Conservation (phyloP, 2,329 filamentous ascomycete species). For the Sporothrix humicola region DNA sequence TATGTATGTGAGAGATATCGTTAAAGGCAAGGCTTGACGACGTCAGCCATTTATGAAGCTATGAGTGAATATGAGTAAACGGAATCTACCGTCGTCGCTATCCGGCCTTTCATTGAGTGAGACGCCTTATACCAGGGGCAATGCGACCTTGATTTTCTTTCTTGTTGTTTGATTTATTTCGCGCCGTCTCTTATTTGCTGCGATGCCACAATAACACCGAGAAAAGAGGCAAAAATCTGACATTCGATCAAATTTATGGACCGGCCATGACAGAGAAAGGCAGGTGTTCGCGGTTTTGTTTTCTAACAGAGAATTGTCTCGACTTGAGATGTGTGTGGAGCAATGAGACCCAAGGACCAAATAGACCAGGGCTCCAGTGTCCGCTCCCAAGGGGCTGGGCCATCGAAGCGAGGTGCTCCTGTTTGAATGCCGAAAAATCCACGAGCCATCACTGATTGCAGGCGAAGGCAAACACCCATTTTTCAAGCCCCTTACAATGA, state of each 20-base stretch:
- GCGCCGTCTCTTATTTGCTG: neutral
- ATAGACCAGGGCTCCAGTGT: neutral
- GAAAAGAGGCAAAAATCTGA: neutral
- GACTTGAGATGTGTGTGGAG: neutral
- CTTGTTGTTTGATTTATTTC: neutral
- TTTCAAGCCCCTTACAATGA: neutral
- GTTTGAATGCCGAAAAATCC: slow-evolving; percentile 1
- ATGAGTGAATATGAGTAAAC: neutral
- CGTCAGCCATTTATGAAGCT: neutral
- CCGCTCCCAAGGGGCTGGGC: slow-evolving; percentile 18
- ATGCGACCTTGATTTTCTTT: neutral
- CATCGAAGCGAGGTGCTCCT: neutral
- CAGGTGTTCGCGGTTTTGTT: neutral
- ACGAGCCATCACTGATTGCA: neutral
- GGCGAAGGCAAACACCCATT: neutral
- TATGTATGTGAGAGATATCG: neutral
- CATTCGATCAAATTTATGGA: neutral
- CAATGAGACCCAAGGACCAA: neutral
- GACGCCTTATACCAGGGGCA: neutral
- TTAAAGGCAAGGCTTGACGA: neutral
- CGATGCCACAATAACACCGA: slow-evolving; percentile 12
- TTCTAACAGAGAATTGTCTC: neutral
- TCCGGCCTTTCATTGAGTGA: neutral
- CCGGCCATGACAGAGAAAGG: neutral
- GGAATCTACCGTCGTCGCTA: neutral